phyloP scores from a whole-genome alignment of 164 flowering plant species.

The Platanus orientalis region DNA sequence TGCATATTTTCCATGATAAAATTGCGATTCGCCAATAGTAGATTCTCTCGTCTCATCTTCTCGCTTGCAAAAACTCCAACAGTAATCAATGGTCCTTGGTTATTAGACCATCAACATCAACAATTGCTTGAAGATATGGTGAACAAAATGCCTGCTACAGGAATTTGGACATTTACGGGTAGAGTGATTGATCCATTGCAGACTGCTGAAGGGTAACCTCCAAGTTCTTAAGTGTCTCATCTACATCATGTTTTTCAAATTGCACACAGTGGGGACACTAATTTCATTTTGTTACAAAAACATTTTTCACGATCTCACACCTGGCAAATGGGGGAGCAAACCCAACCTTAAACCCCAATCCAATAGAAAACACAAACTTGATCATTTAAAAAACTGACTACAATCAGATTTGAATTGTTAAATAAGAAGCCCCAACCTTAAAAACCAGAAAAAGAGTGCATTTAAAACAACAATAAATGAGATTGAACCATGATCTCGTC shows the following conservation, averaged over 20 bases:
- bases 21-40: slow-evolving; percentile 56
- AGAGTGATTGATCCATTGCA: slow-evolving; percentile 92
- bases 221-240: slow-evolving; percentile 86
- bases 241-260: slow-evolving; percentile 81
- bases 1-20: slow-evolving; percentile 86
- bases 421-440: too few relatives aligned
- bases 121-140: neutral
- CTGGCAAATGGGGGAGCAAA: too few relatives aligned
- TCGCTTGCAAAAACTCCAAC: slow-evolving; percentile 97
- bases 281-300: neutral
- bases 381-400: too few relatives aligned
- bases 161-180: slow-evolving; percentile 49
- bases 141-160: neutral
- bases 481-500: too few relatives aligned
- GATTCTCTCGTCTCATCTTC: slow-evolving; percentile 76
- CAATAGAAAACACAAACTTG: too few relatives aligned
- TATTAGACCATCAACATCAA: neutral
- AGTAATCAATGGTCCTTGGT: slow-evolving; percentile 90
- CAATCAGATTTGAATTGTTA: too few relatives aligned
- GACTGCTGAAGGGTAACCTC: slow-evolving; percentile 98
- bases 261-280: slow-evolving; percentile 20
- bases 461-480: too few relatives aligned
- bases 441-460: too few relatives aligned
- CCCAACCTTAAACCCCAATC: too few relatives aligned
- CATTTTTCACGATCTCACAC: too few relatives aligned